A percentile compares a stretch with the other conserved stretches of the same genome.
These are phyloP conservation scores for Astraeus odoratus DNA, from an alignment of 768 basidiomycete genomes.

Conservation along the genomic window DNA sequence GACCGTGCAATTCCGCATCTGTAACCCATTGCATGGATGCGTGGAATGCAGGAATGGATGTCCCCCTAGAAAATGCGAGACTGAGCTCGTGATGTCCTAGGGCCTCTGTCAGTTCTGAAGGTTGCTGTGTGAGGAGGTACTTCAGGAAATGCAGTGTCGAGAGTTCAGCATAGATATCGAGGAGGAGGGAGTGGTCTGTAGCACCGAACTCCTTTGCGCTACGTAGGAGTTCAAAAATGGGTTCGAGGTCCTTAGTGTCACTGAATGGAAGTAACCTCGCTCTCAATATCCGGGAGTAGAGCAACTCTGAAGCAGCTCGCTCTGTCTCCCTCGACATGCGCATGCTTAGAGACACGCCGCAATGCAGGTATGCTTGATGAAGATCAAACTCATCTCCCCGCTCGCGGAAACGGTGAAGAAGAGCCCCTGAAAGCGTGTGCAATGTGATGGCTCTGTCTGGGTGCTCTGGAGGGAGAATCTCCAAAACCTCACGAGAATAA, in stretches of 20 bases:
- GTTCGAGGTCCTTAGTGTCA: constrained; percentile 17
- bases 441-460: constrained; percentile 11
- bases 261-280: constrained; percentile 19
- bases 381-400: constrained; percentile 22
- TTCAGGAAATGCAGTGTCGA: constrained; percentile 19
- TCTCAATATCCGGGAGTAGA: constrained; percentile 17
- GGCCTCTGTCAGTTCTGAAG: constrained; percentile 18
- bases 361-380: constrained; percentile 18
- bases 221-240: constrained; percentile 20
- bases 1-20: constrained; percentile 15
- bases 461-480: constrained; percentile 11
- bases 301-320: constrained; percentile 12
- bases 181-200: constrained; percentile 12
- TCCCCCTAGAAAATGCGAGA: constrained; percentile 8
- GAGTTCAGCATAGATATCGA: constrained; percentile 19
- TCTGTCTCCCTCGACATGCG: constrained; percentile 4
- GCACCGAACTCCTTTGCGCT: constrained; percentile 19
- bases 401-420: constrained; percentile 19
- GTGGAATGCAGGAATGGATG: constrained; percentile 14
- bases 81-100: constrained; percentile 21
- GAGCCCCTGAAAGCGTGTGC: constrained; percentile 14
- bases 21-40: constrained; percentile 18
- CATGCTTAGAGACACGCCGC: constrained; percentile 7
- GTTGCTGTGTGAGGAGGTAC: constrained; percentile 14
- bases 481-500: constrained; percentile 17